Conservation (phyloP, 2,329 filamentous ascomycete species). For the Neospermospora avenae region DNA sequence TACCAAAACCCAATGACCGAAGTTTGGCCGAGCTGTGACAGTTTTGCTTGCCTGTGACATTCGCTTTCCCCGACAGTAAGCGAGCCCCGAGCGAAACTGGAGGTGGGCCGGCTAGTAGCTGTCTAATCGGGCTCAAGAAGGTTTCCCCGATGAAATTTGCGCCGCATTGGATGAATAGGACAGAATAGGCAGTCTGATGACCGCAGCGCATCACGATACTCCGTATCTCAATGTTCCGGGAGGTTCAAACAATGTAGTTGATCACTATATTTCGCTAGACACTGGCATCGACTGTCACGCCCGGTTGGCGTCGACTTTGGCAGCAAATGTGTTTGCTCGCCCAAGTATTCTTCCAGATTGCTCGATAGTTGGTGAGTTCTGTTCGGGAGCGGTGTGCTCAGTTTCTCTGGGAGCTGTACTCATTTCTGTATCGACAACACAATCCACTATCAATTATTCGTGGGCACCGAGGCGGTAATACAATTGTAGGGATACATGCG, state of each 20-base stretch:
- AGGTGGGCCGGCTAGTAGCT: too few relatives aligned
- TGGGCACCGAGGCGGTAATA: background rate
- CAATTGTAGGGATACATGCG: background rate
- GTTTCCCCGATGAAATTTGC: background rate
- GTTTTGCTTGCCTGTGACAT: too few relatives aligned
- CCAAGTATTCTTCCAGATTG: background rate
- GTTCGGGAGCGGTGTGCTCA: background rate
- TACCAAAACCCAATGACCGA: too few relatives aligned
- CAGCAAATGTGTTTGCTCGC: too few relatives aligned
- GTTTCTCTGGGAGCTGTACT: background rate
- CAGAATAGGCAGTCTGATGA: background rate
- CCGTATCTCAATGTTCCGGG: background rate
- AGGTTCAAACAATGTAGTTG: background rate
- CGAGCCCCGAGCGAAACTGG: too few relatives aligned
- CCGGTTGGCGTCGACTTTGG: too few relatives aligned
- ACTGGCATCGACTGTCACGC: background rate
- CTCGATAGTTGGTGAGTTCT: background rate
- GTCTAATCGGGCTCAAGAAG: background rate
- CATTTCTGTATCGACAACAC: background rate
- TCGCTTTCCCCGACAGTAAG: too few relatives aligned
- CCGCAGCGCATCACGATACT: background rate
- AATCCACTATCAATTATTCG: background rate
- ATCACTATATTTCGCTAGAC: too few relatives aligned
- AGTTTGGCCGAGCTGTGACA: too few relatives aligned
- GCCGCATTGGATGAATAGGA: background rate